Evolutionary conservation across 306 rosid genomes (phyloP).

Genomic region (Quercus parvula): DNA sequence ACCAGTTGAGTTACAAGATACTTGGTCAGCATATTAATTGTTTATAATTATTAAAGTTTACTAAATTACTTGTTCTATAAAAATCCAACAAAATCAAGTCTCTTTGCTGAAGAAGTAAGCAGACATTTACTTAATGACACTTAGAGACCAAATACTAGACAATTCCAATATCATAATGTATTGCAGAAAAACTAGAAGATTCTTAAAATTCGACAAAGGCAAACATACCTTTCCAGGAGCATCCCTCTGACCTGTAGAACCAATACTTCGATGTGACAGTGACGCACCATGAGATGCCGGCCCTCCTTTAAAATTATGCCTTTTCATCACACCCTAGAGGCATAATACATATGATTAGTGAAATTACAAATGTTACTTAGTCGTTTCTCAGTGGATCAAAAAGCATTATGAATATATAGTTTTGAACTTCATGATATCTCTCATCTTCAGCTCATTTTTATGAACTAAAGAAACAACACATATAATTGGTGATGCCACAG

Average conservation of each 20-base stretch:
- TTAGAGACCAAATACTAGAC: not conserved
- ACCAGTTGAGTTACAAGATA: too few species aligned
- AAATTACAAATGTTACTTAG: not conserved
- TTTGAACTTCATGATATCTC: not conserved
- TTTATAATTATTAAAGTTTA: not conserved
- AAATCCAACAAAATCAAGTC: not conserved
- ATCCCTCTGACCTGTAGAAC: slow-evolving; percentile 78
- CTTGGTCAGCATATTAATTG: too few species aligned
- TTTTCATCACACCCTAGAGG: slow-evolving; percentile 77
- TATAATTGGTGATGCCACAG: not conserved
- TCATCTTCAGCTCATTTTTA: not conserved
- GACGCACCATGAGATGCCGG: slow-evolving; percentile 88
- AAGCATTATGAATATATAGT: not conserved
- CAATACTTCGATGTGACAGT: slow-evolving; percentile 49
- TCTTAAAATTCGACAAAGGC: slow-evolving; percentile 1
- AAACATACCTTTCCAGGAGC: slow-evolving; percentile 66
- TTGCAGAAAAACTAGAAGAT: not conserved
- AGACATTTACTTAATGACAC: too few species aligned
- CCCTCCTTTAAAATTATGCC: slow-evolving; percentile 42
- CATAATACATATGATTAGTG: slow-evolving; percentile 15
- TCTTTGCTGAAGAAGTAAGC: not conserved
- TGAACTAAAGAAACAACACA: not conserved
- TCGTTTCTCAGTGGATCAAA: not conserved
- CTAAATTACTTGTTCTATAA: not conserved
- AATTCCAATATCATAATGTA: not conserved